A percentile compares a stretch with the other conserved stretches of the same genome.
Conservation (phyloP, 768 basidiomycete species). For the Omphalotus guepiniiformis region DNA sequence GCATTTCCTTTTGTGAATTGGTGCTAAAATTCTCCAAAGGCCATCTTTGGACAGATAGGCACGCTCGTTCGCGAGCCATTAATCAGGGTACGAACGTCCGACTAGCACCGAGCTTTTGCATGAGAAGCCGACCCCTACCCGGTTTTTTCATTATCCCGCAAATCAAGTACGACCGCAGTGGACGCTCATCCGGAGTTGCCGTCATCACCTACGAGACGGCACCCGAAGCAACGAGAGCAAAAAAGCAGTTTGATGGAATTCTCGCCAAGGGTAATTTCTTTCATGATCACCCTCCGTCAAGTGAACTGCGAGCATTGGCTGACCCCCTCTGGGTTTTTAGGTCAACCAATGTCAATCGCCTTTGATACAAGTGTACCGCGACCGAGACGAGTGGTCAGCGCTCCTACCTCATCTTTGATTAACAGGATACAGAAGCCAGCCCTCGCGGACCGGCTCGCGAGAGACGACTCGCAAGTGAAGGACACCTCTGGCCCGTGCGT, state of each 20-base stretch:
- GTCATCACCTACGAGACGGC: constrained; percentile 75
- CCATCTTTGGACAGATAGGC: constrained; percentile 89
- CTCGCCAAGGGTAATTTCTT: constrained; percentile 74
- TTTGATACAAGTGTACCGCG: constrained; percentile 48
- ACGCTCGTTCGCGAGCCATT: constrained; percentile 89
- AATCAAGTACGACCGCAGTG: constrained; percentile 92
- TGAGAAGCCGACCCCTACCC: constrained; percentile 44
- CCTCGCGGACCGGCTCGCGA: constrained; percentile 59
- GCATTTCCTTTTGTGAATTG: neutral
- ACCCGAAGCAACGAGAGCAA: constrained; percentile 76
- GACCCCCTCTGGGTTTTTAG: constrained; percentile 30
- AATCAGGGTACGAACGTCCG: constrained; percentile 89
- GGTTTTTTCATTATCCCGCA: constrained; percentile 30
- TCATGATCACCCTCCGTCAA: constrained; percentile 1
- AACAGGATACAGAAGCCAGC: constrained; percentile 75
- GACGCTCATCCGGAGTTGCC: constrained; percentile 84
- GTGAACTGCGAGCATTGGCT: constrained; percentile 9
- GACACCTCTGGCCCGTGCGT: constrained; percentile 33
- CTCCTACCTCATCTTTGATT: constrained; percentile 56
- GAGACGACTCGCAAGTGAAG: constrained; percentile 36
- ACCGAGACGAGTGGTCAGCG: constrained; percentile 45
- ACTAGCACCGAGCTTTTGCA: constrained; percentile 48
- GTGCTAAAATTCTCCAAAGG: constrained; percentile 35
- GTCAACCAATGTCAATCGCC: constrained; percentile 72
- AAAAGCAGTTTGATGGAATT: constrained; percentile 81